Evolutionary conservation across 108 stramenopile genomes (phyloP).

Genomic region (Chaetoceros muelleri): DNA sequence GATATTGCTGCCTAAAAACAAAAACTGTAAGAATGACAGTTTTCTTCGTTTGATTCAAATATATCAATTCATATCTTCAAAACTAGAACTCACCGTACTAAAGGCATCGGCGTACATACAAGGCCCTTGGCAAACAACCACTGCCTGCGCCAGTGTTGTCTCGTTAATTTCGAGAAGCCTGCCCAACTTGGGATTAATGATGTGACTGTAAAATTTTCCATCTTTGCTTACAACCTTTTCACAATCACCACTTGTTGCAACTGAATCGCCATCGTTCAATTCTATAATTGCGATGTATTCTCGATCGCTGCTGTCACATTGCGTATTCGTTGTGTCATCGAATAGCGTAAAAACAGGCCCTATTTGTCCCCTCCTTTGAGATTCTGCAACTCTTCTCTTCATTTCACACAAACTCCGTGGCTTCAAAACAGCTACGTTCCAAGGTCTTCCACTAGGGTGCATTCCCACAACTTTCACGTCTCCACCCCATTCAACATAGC

Average conservation of each 20-base stretch:
- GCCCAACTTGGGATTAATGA: slow-evolving; percentile 21
- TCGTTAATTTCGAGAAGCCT: slow-evolving; percentile 19
- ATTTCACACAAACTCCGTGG: slow-evolving; percentile 25
- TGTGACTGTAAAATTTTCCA: slow-evolving; percentile 31
- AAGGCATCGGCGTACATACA: slow-evolving; percentile 38
- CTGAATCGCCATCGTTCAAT: slow-evolving; percentile 27
- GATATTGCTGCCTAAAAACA: slow-evolving; percentile 11
- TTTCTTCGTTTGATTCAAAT: not conserved
- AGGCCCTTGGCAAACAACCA: slow-evolving; percentile 14
- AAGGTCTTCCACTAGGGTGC: slow-evolving; percentile 26
- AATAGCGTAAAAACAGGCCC: slow-evolving; percentile 19
- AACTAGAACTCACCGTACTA: slow-evolving; percentile 15
- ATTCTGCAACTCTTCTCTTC: slow-evolving; percentile 7
- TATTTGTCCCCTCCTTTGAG: slow-evolving; percentile 9
- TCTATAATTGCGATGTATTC: slow-evolving; percentile 27
- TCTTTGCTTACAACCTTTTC: slow-evolving; percentile 27
- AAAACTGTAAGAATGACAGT: not conserved
- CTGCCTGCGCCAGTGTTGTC: slow-evolving; percentile 25
- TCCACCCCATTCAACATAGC: slow-evolving; percentile 39
- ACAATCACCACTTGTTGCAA: slow-evolving; percentile 39
- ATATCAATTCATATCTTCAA: too few species aligned
- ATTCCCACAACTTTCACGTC: slow-evolving; percentile 33
- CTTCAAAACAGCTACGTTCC: slow-evolving; percentile 30
- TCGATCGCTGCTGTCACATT: too few species aligned
- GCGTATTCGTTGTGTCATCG: slow-evolving; percentile 9